Conservation (phyloP, 2,329 filamentous ascomycete genomes). For the Aspergillus thermomutatus region DNA sequence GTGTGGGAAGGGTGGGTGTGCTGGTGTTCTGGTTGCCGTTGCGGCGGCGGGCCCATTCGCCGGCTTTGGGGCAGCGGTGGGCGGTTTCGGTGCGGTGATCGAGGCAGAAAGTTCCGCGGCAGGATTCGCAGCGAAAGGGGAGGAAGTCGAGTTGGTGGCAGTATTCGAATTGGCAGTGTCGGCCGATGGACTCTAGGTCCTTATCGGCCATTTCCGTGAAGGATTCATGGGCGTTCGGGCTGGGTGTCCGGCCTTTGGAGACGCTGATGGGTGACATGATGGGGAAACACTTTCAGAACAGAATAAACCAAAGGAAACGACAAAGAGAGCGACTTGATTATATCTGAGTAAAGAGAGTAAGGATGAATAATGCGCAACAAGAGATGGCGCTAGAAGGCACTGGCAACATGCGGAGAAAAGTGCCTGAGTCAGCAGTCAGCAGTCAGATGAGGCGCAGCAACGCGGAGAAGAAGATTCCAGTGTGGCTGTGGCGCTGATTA, state of each 20-base stretch:
- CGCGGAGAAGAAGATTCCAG: not conserved
- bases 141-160: slow-evolving; percentile 96
- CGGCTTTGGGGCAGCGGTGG: slow-evolving; percentile 65
- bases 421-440: slow-evolving; percentile 2
- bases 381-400: slow-evolving; percentile 15
- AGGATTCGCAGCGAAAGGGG: slow-evolving; percentile 90
- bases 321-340: not conserved
- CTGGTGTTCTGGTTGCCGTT: slow-evolving; percentile 25
- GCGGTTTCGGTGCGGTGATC: slow-evolving; percentile 85
- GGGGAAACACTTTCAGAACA: not conserved
- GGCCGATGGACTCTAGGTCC: slow-evolving; percentile 81
- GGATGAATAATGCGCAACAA: slow-evolving; percentile 1
- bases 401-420: slow-evolving; percentile 24
- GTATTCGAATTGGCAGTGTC: slow-evolving; percentile 85
- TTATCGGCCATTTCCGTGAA: slow-evolving; percentile 51
- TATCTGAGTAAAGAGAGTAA: not conserved
- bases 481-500: slow-evolving; percentile 5
- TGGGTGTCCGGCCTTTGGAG: slow-evolving; percentile 15
- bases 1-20: slow-evolving; percentile 27
- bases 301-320: not conserved
- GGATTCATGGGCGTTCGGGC: slow-evolving; percentile 19
- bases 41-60: slow-evolving; percentile 57
- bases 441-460: slow-evolving; percentile 6
- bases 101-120: slow-evolving; percentile 78
- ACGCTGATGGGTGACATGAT: slow-evolving; percentile 26